A percentile compares a stretch with the other conserved stretches of the same genome.
Conservation (phyloP, 108 stramenopile species). For the Cyclotella baltica region DNA sequence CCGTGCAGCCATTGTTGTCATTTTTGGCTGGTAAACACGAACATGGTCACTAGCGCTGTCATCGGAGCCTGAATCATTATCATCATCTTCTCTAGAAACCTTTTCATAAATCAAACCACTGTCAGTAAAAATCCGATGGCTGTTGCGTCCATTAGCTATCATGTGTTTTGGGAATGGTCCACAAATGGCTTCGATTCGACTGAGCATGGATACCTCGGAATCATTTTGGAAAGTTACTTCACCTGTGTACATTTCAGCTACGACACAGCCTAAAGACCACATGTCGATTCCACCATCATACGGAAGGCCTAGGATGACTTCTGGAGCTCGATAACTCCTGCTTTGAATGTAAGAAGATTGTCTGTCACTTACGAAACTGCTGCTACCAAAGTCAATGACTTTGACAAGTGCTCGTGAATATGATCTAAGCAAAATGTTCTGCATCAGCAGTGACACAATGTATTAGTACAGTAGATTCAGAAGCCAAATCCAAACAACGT, state of each 20-base stretch:
- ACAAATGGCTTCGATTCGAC: constrained; percentile 93
- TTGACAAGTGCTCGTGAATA: constrained; percentile 89
- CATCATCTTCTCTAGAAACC: constrained; percentile 48
- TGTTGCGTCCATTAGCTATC: constrained; percentile 87
- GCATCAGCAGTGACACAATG: not conserved
- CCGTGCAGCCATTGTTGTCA: constrained; percentile 68
- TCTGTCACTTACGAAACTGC: constrained; percentile 95
- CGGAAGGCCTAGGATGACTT: constrained; percentile 95
- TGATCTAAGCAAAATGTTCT: constrained; percentile 92
- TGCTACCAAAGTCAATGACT: constrained; percentile 98
- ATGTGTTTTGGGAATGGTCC: constrained; percentile 93
- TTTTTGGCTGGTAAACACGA: constrained; percentile 85
- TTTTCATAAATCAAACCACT: constrained; percentile 90
- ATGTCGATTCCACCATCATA: constrained; percentile 95
- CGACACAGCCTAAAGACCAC: constrained; percentile 95
- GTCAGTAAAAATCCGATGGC: constrained; percentile 88
- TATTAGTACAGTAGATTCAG: not conserved
- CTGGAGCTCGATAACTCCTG: constrained; percentile 96
- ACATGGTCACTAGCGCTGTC: constrained; percentile 50
- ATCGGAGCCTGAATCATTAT: constrained; percentile 49
- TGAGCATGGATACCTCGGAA: constrained; percentile 92
- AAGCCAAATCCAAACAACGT: not conserved
- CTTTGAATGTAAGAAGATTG: constrained; percentile 97
- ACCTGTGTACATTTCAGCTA: constrained; percentile 95
- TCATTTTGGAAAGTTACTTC: constrained; percentile 96